These are phyloP conservation scores for Vigna radiata DNA, from an alignment of 306 rosid species.

Conservation along the genomic window DNA sequence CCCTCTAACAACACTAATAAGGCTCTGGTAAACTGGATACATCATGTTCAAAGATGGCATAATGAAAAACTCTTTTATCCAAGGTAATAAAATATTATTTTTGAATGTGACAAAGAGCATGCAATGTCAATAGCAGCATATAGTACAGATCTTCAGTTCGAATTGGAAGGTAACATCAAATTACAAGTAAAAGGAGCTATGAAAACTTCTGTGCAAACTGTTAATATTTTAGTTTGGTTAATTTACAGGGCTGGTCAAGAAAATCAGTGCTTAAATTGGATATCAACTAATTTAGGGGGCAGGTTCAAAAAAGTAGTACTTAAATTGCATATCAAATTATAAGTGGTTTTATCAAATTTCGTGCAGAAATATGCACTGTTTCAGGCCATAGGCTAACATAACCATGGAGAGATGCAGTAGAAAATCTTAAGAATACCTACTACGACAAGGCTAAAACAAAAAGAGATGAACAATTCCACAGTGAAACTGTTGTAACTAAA, in stretches of 20 bases:
- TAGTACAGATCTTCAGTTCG: slow-evolving; percentile 1
- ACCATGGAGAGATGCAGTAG: not conserved
- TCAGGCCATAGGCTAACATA: slow-evolving; percentile 8
- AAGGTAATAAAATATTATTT: not conserved
- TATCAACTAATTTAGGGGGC: not conserved
- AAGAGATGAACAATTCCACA: not conserved
- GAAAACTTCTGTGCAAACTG: not conserved
- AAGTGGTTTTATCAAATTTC: slow-evolving; percentile 8
- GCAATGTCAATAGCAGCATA: slow-evolving; percentile 11
- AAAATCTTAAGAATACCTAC: not conserved
- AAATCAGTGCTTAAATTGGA: too few species aligned
- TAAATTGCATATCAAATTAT: slow-evolving; percentile 19
- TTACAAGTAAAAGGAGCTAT: slow-evolving; percentile 2
- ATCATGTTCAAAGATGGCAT: not conserved
- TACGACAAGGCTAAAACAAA: not conserved
- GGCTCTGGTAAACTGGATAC: slow-evolving; percentile 25
- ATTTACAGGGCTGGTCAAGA: not conserved
- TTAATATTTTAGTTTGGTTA: not conserved
- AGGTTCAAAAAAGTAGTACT: not conserved
- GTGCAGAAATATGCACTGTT: slow-evolving; percentile 2
- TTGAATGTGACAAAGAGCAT: slow-evolving; percentile 22
- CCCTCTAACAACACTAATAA: slow-evolving; percentile 20
- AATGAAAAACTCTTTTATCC: not conserved
- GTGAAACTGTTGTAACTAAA: not conserved
- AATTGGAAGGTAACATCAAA: slow-evolving; percentile 16